Conservation (phyloP, 352 stramenopile genomes). For the Phytophthora hibernalis region DNA sequence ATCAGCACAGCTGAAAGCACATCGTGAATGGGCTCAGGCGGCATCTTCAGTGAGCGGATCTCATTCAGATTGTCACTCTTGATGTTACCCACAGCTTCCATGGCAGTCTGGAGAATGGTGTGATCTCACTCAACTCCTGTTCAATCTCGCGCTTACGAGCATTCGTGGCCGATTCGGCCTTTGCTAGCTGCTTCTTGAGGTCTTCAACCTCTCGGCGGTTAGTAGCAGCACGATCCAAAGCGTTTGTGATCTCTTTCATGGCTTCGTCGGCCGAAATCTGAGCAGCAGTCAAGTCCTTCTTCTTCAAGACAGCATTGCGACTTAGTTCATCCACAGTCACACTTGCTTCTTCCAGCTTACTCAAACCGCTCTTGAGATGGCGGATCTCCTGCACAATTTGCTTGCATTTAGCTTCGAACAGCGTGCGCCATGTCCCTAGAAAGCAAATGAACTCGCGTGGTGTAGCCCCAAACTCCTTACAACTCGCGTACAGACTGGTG, state of each 20-base stretch:
- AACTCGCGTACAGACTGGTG: slow-evolving; percentile 67
- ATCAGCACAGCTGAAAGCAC: slow-evolving; percentile 95
- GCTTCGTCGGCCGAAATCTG: slow-evolving; percentile 92
- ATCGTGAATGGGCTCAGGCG: slow-evolving; percentile 94
- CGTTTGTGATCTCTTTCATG: slow-evolving; percentile 96
- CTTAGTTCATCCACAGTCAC: slow-evolving; percentile 93
- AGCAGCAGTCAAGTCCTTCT: slow-evolving; percentile 88
- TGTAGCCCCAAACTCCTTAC: slow-evolving; percentile 74
- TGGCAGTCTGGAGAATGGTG: slow-evolving; percentile 92
- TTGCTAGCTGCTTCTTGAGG: slow-evolving; percentile 90
- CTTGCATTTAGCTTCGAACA: slow-evolving; percentile 85
- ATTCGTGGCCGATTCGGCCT: slow-evolving; percentile 90
- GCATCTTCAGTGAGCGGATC: slow-evolving; percentile 95
- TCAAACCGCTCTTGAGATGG: slow-evolving; percentile 90
- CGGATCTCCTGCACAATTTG: slow-evolving; percentile 88
- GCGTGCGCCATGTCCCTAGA: slow-evolving; percentile 73
- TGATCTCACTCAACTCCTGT: slow-evolving; percentile 92
- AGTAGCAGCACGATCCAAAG: slow-evolving; percentile 87
- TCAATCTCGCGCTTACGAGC: slow-evolving; percentile 94
- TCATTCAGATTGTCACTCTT: slow-evolving; percentile 97
- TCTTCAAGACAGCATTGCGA: slow-evolving; percentile 88
- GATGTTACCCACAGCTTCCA: slow-evolving; percentile 94
- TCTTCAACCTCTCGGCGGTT: slow-evolving; percentile 93
- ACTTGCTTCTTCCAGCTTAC: slow-evolving; percentile 92
- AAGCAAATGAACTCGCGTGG: slow-evolving; percentile 90